These are phyloP conservation scores for Aureobasidium uvarum DNA, from an alignment of 2,329 filamentous ascomycete species.

Conservation along the genomic window DNA sequence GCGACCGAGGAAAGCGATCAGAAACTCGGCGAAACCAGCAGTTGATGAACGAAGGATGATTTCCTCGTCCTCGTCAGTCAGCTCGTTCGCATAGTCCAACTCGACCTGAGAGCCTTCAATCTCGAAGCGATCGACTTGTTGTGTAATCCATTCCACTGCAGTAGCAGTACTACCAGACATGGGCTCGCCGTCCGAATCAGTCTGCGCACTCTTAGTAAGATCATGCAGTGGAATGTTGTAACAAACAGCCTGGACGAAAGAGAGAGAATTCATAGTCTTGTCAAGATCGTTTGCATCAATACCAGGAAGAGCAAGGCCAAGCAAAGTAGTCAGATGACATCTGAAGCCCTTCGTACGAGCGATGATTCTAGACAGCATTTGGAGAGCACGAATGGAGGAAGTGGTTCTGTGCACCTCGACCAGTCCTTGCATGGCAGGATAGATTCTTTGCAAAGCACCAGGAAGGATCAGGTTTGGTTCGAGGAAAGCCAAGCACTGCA, in stretches of 20 bases:
- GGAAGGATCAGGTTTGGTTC: slow-evolving; percentile 91
- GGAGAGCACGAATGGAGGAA: slow-evolving; percentile 85
- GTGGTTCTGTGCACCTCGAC: slow-evolving; percentile 97
- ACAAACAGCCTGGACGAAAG: slow-evolving; percentile 92
- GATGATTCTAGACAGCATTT: slow-evolving; percentile 90
- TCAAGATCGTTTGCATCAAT: slow-evolving; percentile 97
- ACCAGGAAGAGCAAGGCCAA: slow-evolving; percentile 90
- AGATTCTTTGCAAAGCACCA: slow-evolving; percentile 91
- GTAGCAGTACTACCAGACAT: slow-evolving; percentile 50
- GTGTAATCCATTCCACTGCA: slow-evolving; percentile 90
- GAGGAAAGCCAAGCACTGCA: slow-evolving; percentile 85
- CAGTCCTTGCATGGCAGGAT: slow-evolving; percentile 91
- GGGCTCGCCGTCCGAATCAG: slow-evolving; percentile 36
- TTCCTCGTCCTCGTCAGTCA: slow-evolving; percentile 83
- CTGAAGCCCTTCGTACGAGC: slow-evolving; percentile 91
- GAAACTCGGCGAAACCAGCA: slow-evolving; percentile 87
- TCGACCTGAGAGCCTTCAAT: slow-evolving; percentile 78
- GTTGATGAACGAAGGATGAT: slow-evolving; percentile 90
- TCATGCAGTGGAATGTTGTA: slow-evolving; percentile 94
- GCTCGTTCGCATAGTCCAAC: slow-evolving; percentile 77
- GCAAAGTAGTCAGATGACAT: slow-evolving; percentile 88
- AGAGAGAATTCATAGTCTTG: slow-evolving; percentile 91
- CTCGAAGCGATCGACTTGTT: slow-evolving; percentile 92
- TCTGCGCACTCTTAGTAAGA: slow-evolving; percentile 59
- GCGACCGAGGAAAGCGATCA: slow-evolving; percentile 84